phyloP scores from a whole-genome alignment of 441 rosid genomes.

The Bocquillonia castaneifolia region DNA sequence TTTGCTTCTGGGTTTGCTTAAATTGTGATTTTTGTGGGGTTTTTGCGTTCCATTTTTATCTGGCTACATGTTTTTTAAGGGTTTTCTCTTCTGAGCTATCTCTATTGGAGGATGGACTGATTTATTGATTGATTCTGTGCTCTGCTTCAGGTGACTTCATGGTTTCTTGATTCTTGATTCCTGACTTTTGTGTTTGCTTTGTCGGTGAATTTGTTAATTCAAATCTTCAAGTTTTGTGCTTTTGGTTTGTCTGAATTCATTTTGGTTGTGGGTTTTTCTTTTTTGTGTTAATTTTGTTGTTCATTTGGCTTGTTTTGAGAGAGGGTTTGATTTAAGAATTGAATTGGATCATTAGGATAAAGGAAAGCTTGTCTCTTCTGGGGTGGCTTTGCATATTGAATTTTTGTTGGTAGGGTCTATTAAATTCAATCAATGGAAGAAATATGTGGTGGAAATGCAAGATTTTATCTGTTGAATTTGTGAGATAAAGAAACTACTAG shows the following conservation, averaged over 20 bases:
- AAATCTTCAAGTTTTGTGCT: neutral
- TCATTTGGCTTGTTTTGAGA: neutral
- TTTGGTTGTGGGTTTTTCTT: neutral
- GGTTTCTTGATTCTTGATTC: too few relatives aligned
- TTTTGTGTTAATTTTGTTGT: neutral
- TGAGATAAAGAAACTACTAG: neutral
- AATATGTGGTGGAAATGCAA: neutral
- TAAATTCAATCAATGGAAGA: neutral
- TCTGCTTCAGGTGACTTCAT: constrained; percentile 22
- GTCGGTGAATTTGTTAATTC: neutral
- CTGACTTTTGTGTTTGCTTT: too few relatives aligned
- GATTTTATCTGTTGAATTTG: neutral
- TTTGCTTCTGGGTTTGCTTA: neutral
- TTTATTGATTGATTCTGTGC: neutral
- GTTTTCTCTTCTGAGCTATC: constrained; percentile 3
- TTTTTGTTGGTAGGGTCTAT: neutral
- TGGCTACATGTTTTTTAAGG: neutral
- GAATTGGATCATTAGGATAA: neutral
- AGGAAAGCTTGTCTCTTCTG: neutral
- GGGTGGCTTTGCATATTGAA: neutral
- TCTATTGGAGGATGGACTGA: constrained; percentile 12
- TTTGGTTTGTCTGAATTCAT: neutral
- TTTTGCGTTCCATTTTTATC: neutral
- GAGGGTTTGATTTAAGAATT: neutral
- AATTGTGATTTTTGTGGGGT: neutral